These are phyloP conservation scores for Bothriochloa decipiens DNA, from an alignment of 176 grass and related monocot species.

Conservation along the genomic window DNA sequence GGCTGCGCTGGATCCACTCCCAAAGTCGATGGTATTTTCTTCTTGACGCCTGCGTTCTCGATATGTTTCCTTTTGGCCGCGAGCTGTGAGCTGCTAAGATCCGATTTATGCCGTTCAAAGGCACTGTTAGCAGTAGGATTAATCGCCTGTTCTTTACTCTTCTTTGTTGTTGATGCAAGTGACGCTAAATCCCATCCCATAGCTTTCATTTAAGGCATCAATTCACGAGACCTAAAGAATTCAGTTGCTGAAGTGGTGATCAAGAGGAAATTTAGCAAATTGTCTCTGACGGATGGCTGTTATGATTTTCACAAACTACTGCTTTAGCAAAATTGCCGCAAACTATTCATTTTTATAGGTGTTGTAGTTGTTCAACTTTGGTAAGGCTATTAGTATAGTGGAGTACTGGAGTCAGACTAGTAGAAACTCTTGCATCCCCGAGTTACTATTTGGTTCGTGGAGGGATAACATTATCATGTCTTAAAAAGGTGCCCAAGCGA, in stretches of 20 bases:
- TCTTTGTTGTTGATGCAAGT: constrained; percentile 11
- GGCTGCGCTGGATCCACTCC: constrained; percentile 91
- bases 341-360: neutral
- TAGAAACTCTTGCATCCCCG: neutral
- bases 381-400: constrained; percentile 12
- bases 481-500: neutral
- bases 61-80: constrained; percentile 15
- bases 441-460: constrained; percentile 7
- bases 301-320: neutral
- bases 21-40: constrained; percentile 59
- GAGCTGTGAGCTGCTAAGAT: neutral
- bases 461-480: constrained; percentile 1
- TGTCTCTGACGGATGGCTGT: neutral
- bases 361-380: neutral
- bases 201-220: neutral
- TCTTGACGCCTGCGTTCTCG: constrained; percentile 25
- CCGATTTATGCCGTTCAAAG: constrained; percentile 1
- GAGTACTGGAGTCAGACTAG: neutral
- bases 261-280: constrained; percentile 11
- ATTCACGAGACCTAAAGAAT: neutral
- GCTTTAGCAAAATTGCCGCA: neutral
- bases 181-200: neutral
- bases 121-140: constrained; percentile 11
- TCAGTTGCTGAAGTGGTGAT: neutral
- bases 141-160: neutral